phyloP scores from a whole-genome alignment of 139 green algal species.

The Chara braunii region DNA sequence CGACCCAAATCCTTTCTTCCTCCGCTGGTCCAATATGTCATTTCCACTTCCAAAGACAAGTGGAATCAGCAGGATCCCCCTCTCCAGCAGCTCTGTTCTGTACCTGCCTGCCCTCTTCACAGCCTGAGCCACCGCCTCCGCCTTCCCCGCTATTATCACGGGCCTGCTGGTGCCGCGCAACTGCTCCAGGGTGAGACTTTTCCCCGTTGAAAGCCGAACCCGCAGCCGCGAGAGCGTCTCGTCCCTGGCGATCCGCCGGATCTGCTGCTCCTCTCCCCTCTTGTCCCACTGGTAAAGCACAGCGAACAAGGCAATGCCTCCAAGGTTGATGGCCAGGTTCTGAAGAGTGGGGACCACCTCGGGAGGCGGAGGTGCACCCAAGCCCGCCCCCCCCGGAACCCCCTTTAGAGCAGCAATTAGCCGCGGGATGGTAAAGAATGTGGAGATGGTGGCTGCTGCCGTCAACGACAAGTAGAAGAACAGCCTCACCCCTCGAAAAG shows the following conservation, averaged over 20 bases:
- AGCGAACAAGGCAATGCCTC: background rate
- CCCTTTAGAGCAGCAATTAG: slow-evolving; percentile 15
- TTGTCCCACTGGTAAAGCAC: slow-evolving; percentile 21
- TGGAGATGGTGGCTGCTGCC: slow-evolving; percentile 16
- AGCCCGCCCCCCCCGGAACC: no score
- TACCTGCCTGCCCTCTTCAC: slow-evolving; percentile 52
- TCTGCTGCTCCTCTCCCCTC: slow-evolving; percentile 15
- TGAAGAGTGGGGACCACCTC: slow-evolving; percentile 8
- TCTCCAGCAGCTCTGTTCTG: slow-evolving; percentile 51
- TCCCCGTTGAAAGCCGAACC: slow-evolving; percentile 1
- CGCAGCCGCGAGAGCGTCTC: slow-evolving; percentile 30
- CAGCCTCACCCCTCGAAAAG: slow-evolving; percentile 23
- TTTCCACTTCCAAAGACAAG: background rate
- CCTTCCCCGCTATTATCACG: slow-evolving; percentile 42
- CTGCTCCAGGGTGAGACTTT: slow-evolving; percentile 60
- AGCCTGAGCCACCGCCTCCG: slow-evolving; percentile 13
- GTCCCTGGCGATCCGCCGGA: slow-evolving; percentile 2
- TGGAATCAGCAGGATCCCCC: no score
- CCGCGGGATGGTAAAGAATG: slow-evolving; percentile 24
- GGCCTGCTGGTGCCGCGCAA: slow-evolving; percentile 67
- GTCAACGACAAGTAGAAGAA: slow-evolving; percentile 26
- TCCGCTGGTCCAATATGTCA: no score
- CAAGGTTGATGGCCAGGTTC: slow-evolving; percentile 31
- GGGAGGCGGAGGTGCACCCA: slow-evolving; percentile 9
- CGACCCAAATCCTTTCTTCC: no score